Base-by-base conservation (phyloP, 2,329 filamentous ascomycete species). In the Aspergillus melleus region DNA sequence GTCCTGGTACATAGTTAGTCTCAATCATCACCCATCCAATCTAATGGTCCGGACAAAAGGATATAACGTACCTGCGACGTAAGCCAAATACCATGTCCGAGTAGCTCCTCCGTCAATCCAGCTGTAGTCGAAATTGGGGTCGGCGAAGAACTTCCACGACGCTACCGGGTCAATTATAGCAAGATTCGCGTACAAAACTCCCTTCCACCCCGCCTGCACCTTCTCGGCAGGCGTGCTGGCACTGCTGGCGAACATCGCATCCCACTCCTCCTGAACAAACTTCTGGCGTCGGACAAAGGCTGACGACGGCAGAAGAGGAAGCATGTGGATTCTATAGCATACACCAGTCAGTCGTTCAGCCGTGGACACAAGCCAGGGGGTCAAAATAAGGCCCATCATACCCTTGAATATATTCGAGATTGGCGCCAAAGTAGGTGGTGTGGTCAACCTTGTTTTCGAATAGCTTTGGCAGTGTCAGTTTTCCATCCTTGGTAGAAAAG, bases 371-470 rank as follows among this genome's bases (percentile, higher is more conserved):
- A 51, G 26, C n/a, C 5, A 8, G 32, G 14, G 26, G 3, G 16
- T 47, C 30, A 14, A 4, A 14, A 67, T 26, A 30, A 9, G 20
- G 67, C 64, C 64, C 24, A 22, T 10, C 71, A 56, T 69, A 79
- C 78, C 83, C 86, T 72, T 88, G 81, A 61, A 96, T 84, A 67
- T 86, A 91, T 75, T 94, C 89, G 12, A 86, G 83, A 59, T 88
- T 86, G 54, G 79, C 74, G 50, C 91, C 91, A 70, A 97, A 97
- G 77, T 92, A 97, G 1, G 94, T 97, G 3, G 90, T 89, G 76
- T 97, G 92, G 74, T 98, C 91, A 56, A 92, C 84, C 78, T 98
- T 98, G 80, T 97, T 97, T 77, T 98, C 94, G 70, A 97, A 98
- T 9, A 96, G 73, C 77, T 81, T 57, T 24, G 39, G 2, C 83